A percentile compares a stretch with the other conserved stretches of the same genome.
phyloP scores from a whole-genome alignment of 164 flowering plant species.

The Santalum album region DNA sequence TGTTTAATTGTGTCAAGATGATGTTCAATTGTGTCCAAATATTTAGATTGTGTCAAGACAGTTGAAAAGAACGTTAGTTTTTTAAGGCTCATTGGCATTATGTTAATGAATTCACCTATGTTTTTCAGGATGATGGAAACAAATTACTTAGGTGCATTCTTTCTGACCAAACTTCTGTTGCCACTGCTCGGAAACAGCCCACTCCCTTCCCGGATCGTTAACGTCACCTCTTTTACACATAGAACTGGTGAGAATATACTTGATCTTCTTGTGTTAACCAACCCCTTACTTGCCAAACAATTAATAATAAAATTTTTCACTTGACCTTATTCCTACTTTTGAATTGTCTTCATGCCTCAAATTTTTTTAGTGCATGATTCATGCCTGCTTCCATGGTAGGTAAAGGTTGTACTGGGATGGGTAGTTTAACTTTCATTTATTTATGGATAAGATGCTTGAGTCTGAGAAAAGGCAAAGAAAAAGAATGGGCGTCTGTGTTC shows the following conservation, averaged over 20 bases:
- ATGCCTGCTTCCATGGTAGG: too few species aligned
- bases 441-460: too few species aligned
- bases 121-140: constrained; percentile 75
- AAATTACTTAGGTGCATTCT: constrained; percentile 84
- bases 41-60: not conserved
- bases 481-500: too few species aligned
- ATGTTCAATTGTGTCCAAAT: not conserved
- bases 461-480: too few species aligned
- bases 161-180: constrained; percentile 57
- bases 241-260: constrained; percentile 43
- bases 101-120: not conserved
- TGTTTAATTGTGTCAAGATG: too few species aligned
- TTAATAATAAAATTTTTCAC: not conserved
- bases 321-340: too few species aligned
- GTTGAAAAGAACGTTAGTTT: not conserved
- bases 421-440: too few species aligned
- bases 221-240: constrained; percentile 89
- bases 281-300: not conserved
- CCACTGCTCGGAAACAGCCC: constrained; percentile 72
- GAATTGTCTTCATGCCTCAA: too few species aligned
- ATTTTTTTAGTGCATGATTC: too few species aligned
- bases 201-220: constrained; percentile 73
- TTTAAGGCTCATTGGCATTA: not conserved
- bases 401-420: too few species aligned
- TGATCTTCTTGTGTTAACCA: not conserved